Evolutionary conservation across 805 yeast species (phyloP), one percentile per base, ranked within the genome.

Genomic region (Wickerhamiella australiensis): DNA sequence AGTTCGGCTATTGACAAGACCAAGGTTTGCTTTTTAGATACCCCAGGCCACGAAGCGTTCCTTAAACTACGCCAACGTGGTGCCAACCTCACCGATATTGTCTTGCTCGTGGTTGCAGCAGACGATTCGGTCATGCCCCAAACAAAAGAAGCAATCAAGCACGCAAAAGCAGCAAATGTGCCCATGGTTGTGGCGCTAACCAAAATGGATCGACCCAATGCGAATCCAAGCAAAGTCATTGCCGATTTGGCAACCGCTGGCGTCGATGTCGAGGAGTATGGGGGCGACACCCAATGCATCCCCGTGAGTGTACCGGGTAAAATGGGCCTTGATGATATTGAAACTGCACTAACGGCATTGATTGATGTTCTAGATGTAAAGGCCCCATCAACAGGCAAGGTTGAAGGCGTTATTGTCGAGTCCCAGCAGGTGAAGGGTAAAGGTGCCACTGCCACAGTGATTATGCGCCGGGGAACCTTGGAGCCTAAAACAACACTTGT

Each of bases 51-150:
- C 67, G 94, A 96, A 9, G 97, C 97, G 0, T 92, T 92, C 61
- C 69, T 92, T 55, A 87, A 87, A 59, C 87, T 92, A 95, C 77
- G 98, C 57, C 94, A 90, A 66, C 75, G 98, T 57, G 98, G 98
- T 42, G 97, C 98, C 0, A 81, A 78, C 56, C 77, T 88, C 40
- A 92, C 98, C 0, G 98, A 92, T 69, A 81, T 92, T 45, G 85
- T 92, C 31, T 75, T 92, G 42, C 71, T 92, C 49, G 97, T 90
- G 1, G 95, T 92, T 18, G 96, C 97, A 0, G 95, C 95, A 1
- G 96, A 92, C 63, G 98, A 92, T 66, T 85, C 96, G 0, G 94
- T 92, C 20, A 92, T 83, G 94, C 97, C 97, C 0, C 98, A 92
- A 63, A 92, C 98, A 0, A 73, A 80, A 37, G 98, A 92, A 64